Percentiles rank a stretch among this genome's conserved stretches.
These are phyloP conservation scores for Colletotrichum lindemuthianum DNA, from an alignment of 2,329 filamentous ascomycete species.

Conservation along the genomic window DNA sequence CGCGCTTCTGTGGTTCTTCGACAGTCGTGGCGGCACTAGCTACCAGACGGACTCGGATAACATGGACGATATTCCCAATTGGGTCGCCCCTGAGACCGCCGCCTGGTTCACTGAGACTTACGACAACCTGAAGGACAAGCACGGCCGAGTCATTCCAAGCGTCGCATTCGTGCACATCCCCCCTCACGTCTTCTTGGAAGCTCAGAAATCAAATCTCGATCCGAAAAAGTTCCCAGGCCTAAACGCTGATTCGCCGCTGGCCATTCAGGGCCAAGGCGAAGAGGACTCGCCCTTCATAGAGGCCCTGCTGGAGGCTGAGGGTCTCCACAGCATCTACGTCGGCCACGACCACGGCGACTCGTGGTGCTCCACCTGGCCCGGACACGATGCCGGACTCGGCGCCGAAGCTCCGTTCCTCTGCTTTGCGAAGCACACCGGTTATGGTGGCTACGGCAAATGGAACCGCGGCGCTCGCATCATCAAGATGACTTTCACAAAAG, in stretches of 20 bases:
- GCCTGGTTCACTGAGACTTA: slow-evolving; percentile 55
- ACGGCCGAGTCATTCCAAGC: slow-evolving; percentile 37
- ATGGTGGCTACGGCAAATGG: slow-evolving; percentile 75
- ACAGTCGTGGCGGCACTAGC: slow-evolving; percentile 56
- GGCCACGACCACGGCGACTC: slow-evolving; percentile 67
- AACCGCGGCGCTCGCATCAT: slow-evolving; percentile 63
- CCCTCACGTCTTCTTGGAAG: slow-evolving; percentile 35
- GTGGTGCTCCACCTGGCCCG: slow-evolving; percentile 52
- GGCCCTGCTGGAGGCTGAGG: slow-evolving; percentile 57
- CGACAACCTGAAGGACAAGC: slow-evolving; percentile 30
- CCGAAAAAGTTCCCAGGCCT: slow-evolving; percentile 48
- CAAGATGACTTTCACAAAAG: slow-evolving; percentile 37
- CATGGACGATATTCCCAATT: slow-evolving; percentile 47
- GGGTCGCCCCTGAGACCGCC: slow-evolving; percentile 55
- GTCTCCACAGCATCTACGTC: slow-evolving; percentile 60
- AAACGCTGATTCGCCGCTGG: slow-evolving; percentile 41
- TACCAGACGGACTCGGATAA: slow-evolving; percentile 44
- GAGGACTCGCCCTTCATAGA: slow-evolving; percentile 63
- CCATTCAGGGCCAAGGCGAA: slow-evolving; percentile 45
- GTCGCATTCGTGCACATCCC: slow-evolving; percentile 38
- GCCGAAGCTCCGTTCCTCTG: slow-evolving; percentile 54
- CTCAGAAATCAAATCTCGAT: slow-evolving; percentile 38
- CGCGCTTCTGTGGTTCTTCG: slow-evolving; percentile 68
- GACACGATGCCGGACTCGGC: slow-evolving; percentile 30
- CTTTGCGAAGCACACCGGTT: slow-evolving; percentile 75